Conservation (phyloP, 192 early-diverging fungal genomes). For the Coemansia furcata region DNA sequence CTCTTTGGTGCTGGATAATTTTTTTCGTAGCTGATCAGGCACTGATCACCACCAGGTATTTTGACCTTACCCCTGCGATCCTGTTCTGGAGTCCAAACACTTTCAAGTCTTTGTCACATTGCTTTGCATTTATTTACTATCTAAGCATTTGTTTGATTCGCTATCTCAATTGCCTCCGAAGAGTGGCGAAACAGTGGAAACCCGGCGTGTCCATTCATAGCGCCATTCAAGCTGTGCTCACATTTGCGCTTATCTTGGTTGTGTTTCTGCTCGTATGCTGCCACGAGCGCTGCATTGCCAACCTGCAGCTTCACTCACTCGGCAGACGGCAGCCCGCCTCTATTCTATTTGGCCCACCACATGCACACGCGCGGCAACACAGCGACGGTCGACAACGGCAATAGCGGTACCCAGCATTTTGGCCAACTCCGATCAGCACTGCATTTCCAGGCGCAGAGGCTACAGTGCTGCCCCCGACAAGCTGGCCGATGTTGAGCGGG, state of each 20-base stretch:
- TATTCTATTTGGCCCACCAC: background rate
- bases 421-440: background rate
- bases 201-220: background rate
- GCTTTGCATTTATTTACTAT: background rate
- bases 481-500: background rate
- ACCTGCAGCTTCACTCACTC: constrained; percentile 7
- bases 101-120: background rate
- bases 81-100: background rate
- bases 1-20: background rate
- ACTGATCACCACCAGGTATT: background rate
- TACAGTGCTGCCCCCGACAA: background rate
- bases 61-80: background rate
- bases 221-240: background rate
- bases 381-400: background rate
- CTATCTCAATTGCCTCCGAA: background rate
- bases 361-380: background rate
- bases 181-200: background rate
- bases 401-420: background rate
- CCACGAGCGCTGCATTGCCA: constrained; percentile 17
- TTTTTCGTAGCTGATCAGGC: background rate
- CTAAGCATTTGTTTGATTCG: background rate
- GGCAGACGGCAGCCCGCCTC: background rate
- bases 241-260: background rate
- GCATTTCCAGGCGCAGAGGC: background rate
- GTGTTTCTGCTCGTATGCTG: constrained; percentile 6